A percentile compares a stretch with the other conserved stretches of the same genome.
Conservation (phyloP, 306 rosid species). For the Betula pendula region DNA sequence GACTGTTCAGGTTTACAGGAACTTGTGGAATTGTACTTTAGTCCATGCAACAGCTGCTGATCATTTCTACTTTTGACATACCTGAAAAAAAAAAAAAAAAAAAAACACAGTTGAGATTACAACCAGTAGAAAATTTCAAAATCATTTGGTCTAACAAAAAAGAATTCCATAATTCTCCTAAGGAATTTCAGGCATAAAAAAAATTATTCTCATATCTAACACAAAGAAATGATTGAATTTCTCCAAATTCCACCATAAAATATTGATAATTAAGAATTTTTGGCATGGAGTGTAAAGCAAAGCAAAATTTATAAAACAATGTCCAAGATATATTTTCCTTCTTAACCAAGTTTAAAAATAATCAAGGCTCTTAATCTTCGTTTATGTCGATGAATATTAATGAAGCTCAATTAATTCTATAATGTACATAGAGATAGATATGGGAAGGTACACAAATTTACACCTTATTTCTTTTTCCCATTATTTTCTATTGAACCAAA, state of each 20-base stretch:
- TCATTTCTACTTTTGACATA: constrained; percentile 91
- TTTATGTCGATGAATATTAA: background rate
- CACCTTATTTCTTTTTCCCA: background rate
- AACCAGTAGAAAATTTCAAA: background rate
- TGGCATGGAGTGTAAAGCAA: background rate
- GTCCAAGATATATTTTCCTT: background rate
- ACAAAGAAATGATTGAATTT: background rate
- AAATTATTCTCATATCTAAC: background rate
- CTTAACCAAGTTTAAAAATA: background rate
- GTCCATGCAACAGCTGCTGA: constrained; percentile 77
- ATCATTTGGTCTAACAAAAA: background rate
- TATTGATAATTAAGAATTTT: background rate
- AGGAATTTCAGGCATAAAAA: background rate
- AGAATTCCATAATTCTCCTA: background rate
- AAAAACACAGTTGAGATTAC: constrained; percentile 19
- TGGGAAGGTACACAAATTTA: background rate
- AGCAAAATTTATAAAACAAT: background rate
- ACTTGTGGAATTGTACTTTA: constrained; percentile 59
- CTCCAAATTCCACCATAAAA: background rate
- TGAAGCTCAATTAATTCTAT: background rate
- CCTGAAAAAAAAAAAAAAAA: constrained; percentile 50
- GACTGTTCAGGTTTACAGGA: constrained; percentile 72
- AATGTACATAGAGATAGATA: background rate
- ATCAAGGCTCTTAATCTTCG: background rate
- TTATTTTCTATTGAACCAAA: background rate